Percentiles rank a stretch among this genome's conserved stretches.
Conservation (phyloP, 208 protist genomes). For the Leptomonas seymouri region DNA sequence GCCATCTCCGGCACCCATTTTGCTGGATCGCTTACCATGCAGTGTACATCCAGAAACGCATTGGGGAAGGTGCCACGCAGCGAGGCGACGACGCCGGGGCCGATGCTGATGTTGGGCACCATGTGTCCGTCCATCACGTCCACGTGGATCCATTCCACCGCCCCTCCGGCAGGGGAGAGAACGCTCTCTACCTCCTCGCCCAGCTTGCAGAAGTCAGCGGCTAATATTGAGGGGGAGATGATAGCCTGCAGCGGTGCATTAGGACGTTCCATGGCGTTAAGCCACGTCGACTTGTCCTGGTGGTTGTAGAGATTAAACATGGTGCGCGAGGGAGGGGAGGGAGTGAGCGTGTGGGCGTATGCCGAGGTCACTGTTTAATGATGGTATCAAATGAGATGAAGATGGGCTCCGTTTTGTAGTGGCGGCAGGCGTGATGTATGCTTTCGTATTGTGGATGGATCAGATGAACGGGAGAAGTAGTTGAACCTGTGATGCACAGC, state of each 20-base stretch:
- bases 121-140: conserved; percentile 99
- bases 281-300: conserved; percentile 60
- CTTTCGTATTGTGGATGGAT: no score
- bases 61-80: conserved; percentile 82
- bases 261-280: conserved; percentile 47
- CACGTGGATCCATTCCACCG: conserved; percentile 95
- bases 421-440: no score
- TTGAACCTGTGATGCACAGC: no score
- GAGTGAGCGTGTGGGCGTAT: neutral
- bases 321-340: no score
- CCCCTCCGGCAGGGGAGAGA: conserved; percentile 59
- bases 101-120: conserved; percentile 97
- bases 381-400: no score
- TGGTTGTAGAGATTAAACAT: conserved; percentile 41
- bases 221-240: conserved; percentile 93
- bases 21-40: conserved; percentile 96
- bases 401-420: no score
- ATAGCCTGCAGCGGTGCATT: conserved; percentile 53
- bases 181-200: conserved; percentile 84
- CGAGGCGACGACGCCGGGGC: conserved; percentile 92
- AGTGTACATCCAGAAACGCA: conserved; percentile 96
- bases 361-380: neutral
- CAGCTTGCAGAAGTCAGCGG: conserved; percentile 85
- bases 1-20: conserved; percentile 90
- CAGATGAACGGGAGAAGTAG: no score